A percentile compares a stretch with the other conserved stretches of the same genome.
phyloP scores from a whole-genome alignment of 2,329 filamentous ascomycete genomes.

The Fusarium stilboides region DNA sequence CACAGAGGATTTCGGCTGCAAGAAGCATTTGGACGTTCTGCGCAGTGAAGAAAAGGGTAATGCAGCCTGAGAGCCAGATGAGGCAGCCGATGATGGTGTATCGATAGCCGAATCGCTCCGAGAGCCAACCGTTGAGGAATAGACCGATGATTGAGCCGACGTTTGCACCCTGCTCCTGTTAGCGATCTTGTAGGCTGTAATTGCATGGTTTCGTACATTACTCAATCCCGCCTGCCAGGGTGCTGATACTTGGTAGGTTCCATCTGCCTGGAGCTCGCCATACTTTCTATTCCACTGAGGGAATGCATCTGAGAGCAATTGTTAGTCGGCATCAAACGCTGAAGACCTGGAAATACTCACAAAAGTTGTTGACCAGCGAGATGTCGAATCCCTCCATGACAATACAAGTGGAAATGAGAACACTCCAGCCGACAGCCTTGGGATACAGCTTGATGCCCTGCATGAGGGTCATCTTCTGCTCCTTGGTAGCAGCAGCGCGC shows the following conservation, averaged over 20 bases:
- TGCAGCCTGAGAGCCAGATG: constrained; percentile 36
- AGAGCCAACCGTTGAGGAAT: constrained; percentile 42
- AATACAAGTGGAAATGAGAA: constrained; percentile 45
- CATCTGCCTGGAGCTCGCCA: constrained; percentile 32
- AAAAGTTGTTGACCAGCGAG: constrained; percentile 43
- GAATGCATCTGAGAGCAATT: constrained; percentile 25
- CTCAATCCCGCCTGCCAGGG: constrained; percentile 44
- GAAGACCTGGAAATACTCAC: not conserved
- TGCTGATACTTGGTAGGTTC: constrained; percentile 42
- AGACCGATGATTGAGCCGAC: constrained; percentile 45
- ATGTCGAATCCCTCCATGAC: constrained; percentile 47
- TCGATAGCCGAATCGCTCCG: constrained; percentile 41
- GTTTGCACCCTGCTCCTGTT: constrained; percentile 32
- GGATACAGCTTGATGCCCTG: constrained; percentile 45
- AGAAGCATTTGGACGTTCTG: constrained; percentile 44
- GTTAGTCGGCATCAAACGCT: not conserved
- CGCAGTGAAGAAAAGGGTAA: constrained; percentile 45
- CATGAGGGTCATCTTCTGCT: constrained; percentile 44
- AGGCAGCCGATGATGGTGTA: constrained; percentile 45
- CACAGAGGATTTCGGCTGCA: constrained; percentile 42
- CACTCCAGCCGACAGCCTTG: constrained; percentile 43
- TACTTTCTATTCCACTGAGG: constrained; percentile 46
- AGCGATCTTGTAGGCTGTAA: not conserved
- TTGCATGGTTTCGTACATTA: constrained; percentile 14
- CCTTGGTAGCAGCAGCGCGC: constrained; percentile 37